Evolutionary conservation across 1,284 basidiomycete genomes (phyloP), one percentile per base, ranked within the genome.

Genomic region (Inonotus hispidus): DNA sequence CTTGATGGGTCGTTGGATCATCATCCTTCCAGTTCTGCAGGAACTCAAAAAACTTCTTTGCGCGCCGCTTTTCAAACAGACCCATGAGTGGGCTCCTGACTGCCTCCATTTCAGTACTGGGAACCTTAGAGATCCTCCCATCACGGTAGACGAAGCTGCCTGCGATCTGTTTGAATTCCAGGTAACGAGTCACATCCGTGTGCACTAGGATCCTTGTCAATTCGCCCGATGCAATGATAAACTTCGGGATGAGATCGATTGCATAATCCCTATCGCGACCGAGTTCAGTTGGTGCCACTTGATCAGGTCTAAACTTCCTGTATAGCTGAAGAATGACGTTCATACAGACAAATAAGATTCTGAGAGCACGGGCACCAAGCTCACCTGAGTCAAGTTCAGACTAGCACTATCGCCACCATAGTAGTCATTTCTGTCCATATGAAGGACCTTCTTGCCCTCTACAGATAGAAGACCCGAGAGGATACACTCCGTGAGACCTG

Each of bases 141-240:
- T 99, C 97, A 58, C 96, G 90, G 75, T 95, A 98, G 63, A 99
- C 97, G 75, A 92, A 99, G 70, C 92, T 95, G 59, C 96, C 97
- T 1, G 97, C 94, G 75, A 99, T 98, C 79, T 98, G 96, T 82
- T 99, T 99, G 82, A 99, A 99, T 75, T 99, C 97, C 71, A 99
- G 90, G 79, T 99, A 99, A 64, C 95, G 89, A 38, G 93, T 97
- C 65, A 99, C 97, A 72, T 99, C 95, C 68, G 97, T 99, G 81
- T 99, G 96, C 53, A 99, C 95, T 65, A 99, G 89, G 75, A 99
- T 99, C 75, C 91, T 92, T 62, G 95, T 98, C 71, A 99, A 88
- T 76, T 98, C 96, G 63, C 97, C 97, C 27, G 94, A 96, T 39
- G 97, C 92, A 72, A 99, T 95, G 81, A 99, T 99, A 80, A 96